These are phyloP conservation scores for Penicillium brevicompactum DNA, from an alignment of 2,329 filamentous ascomycete genomes.

Conservation along the genomic window DNA sequence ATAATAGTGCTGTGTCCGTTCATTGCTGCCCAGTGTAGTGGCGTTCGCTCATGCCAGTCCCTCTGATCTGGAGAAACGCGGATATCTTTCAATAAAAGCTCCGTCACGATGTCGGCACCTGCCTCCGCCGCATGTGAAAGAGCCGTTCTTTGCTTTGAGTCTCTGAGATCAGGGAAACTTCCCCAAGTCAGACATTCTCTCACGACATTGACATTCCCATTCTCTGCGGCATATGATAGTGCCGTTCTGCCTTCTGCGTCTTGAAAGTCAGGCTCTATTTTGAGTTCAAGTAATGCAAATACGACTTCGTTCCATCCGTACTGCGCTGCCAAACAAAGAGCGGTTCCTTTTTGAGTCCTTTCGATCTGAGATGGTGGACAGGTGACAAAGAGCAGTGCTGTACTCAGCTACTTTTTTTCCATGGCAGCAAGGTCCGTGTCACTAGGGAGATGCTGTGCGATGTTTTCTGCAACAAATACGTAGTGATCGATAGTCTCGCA, in stretches of 20 bases:
- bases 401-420: not conserved
- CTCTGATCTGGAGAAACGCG: not conserved
- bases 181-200: not conserved
- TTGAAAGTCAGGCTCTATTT: not conserved
- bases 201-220: not conserved
- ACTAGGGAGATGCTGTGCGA: not conserved
- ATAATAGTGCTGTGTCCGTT: conserved; percentile 3
- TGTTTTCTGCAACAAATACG: not conserved
- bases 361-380: not conserved
- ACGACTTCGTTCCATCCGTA: not conserved
- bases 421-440: not conserved
- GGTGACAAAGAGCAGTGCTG: not conserved
- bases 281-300: not conserved
- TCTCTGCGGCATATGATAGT: not conserved
- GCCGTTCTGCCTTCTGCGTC: not conserved
- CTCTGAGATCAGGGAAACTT: not conserved
- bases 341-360: not conserved
- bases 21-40: not conserved
- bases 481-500: not conserved
- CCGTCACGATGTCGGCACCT: not conserved
- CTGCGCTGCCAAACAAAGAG: not conserved
- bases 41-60: not conserved
- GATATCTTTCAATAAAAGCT: not conserved
- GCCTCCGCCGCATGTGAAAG: not conserved
- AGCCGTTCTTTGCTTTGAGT: not conserved